Evolutionary conservation across 768 basidiomycete genomes (phyloP).

Genomic region (Pholiota molesta): DNA sequence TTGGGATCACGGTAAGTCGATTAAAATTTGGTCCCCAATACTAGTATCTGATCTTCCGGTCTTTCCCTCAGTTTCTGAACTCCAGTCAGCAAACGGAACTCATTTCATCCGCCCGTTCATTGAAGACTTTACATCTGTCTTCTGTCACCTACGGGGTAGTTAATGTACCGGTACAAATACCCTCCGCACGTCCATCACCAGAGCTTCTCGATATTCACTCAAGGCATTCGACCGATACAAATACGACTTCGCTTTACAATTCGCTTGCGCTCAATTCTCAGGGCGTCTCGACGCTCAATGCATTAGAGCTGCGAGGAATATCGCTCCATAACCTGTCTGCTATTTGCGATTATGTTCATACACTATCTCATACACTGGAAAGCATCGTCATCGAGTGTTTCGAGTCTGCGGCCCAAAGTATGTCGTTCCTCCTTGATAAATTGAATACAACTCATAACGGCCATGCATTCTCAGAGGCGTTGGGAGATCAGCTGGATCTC

Average conservation of each 20-base stretch:
- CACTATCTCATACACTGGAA: not conserved
- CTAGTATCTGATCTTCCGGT: no score
- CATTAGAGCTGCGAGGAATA: constrained; percentile 1
- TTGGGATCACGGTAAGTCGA: not conserved
- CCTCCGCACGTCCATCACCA: not conserved
- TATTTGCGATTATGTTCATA: not conserved
- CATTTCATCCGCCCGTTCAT: not conserved
- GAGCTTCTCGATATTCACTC: not conserved
- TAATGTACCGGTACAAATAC: not conserved
- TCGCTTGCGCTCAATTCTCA: not conserved
- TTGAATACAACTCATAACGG: no score
- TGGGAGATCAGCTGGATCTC: not conserved
- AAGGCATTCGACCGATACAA: not conserved
- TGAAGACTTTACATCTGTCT: not conserved
- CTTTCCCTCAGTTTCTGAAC: not conserved
- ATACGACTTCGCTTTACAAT: not conserved
- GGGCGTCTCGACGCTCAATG: not conserved
- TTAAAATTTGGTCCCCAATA: no score
- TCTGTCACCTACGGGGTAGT: not conserved
- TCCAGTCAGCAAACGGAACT: not conserved
- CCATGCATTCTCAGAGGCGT: not conserved
- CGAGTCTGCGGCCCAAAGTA: not conserved
- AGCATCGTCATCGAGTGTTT: constrained; percentile 3
- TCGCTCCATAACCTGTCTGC: not conserved
- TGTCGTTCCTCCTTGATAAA: not conserved